phyloP scores from a whole-genome alignment of 2,329 filamentous ascomycete genomes.

The Ophidiomyces ophidiicola region DNA sequence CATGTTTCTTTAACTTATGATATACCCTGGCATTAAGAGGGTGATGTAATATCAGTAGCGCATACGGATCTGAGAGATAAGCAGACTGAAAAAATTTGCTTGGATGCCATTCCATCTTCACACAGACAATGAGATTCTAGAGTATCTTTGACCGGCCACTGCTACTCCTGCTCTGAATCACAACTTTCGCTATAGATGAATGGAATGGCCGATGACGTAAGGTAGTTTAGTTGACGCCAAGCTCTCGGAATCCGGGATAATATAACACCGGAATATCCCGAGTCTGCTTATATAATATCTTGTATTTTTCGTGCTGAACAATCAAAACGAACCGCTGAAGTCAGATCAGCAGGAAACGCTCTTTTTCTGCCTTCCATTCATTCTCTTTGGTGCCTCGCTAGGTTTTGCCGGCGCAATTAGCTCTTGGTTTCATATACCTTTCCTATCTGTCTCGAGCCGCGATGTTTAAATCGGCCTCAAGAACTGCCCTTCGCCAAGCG shows the following conservation, averaged over 20 bases:
- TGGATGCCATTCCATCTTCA: slow-evolving; percentile 30
- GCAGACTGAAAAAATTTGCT: slow-evolving; percentile 29
- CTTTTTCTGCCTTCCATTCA: slow-evolving; percentile 2
- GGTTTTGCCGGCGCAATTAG: slow-evolving; percentile 2
- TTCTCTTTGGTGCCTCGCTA: slow-evolving; percentile 3
- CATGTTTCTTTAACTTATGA: slow-evolving; percentile 27
- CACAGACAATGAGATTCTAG: background rate
- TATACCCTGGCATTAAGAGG: slow-evolving; percentile 40
- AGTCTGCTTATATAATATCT: no score
- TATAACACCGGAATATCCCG: background rate
- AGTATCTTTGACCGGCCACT: background rate
- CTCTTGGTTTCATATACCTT: slow-evolving; percentile 1
- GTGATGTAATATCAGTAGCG: slow-evolving; percentile 50
- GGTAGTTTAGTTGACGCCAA: background rate
- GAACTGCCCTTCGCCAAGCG: slow-evolving; percentile 16
- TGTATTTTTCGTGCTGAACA: slow-evolving; percentile 9
- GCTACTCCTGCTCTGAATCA: no score
- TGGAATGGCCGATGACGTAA: slow-evolving; percentile 3
- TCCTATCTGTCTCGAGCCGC: slow-evolving; percentile 9
- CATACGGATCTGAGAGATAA: slow-evolving; percentile 27
- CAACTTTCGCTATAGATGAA: no score
- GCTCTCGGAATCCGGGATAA: background rate
- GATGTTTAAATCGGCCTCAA: slow-evolving; percentile 18
- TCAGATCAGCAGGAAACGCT: background rate
- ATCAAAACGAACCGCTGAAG: slow-evolving; percentile 3